These are phyloP conservation scores for Gossypioides kirkii DNA, from an alignment of 345 rosid species.

Conservation along the genomic window DNA sequence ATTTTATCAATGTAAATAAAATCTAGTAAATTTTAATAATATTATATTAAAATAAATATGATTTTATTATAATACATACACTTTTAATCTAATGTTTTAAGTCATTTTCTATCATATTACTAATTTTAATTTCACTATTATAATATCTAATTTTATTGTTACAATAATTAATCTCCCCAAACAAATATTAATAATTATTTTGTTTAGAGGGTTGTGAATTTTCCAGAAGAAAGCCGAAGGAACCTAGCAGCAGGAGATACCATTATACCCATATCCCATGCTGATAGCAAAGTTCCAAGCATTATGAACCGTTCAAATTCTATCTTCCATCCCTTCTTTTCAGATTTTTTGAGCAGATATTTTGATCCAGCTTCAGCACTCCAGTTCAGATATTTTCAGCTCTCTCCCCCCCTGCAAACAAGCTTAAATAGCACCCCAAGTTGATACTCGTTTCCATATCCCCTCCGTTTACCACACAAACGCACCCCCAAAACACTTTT, in stretches of 20 bases:
- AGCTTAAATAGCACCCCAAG: conserved; percentile 5
- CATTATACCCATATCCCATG: neutral
- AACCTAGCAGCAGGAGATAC: neutral
- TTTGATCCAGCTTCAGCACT: neutral
- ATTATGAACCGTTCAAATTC: conserved; percentile 20
- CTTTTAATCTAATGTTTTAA: too few species aligned
- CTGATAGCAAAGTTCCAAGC: neutral
- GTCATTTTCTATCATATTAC: too few species aligned
- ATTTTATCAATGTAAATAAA: too few species aligned
- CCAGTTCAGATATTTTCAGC: conserved; percentile 17
- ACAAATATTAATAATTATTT: too few species aligned
- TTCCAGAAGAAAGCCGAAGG: too few species aligned
- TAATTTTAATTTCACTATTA: too few species aligned
- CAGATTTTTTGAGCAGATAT: conserved; percentile 10
- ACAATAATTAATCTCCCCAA: too few species aligned
- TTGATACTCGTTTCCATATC: neutral
- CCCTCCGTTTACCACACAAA: neutral
- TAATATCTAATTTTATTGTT: too few species aligned
- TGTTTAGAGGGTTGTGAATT: too few species aligned
- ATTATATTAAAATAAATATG: too few species aligned
- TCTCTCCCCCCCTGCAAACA: neutral
- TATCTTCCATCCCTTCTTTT: neutral
- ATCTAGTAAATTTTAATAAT: too few species aligned
- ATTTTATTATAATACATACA: too few species aligned
- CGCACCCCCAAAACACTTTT: neutral